Evolutionary conservation across 1,284 basidiomycete genomes (phyloP), one percentile per base, ranked within the genome.

Genomic region (Microbotryum intermedium): DNA sequence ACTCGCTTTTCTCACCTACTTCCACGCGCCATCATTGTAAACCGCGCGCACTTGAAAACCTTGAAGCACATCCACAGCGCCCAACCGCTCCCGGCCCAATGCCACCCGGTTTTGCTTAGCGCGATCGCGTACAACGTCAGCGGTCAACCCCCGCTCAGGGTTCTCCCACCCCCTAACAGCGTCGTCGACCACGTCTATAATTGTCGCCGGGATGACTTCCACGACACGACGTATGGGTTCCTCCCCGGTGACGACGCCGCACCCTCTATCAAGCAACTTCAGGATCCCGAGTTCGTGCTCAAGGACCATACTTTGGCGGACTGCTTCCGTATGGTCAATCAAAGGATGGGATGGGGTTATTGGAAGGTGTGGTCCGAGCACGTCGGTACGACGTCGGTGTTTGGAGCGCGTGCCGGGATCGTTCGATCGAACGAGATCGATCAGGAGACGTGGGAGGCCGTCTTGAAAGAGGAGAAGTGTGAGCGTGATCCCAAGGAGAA

Each of bases 181-280:
- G 30, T 66, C 34, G 59, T 60, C n/a, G 64, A 66, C 50, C 49
- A 61, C 26, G 53, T 63, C 1, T 28, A 60, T 20, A 61, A 66
- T 42, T 66, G 64, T 21, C 34, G 64, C 3, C 28, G 11, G n/a
- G 28, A 50, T 10, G 50, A 55, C 8, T 23, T 34, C 1, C 26
- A 48, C 8, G 45, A 56, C 29, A 29, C 53, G 9, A 29, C 6
- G 6, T 11, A 29, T 16, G 23, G 20, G 18, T 23, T 25, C 20
- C 39, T 21, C 26, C 48, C 23, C 23, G 54, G 43, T 18, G 42
- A 34, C 8, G 55, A 34, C 8, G 34, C 49, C 10, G 47, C 25
- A 6, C n/a, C n/a, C 7, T 62, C 50, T 54, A 49, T 23, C 2
- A 20, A 48, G 45, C 29, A 29, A 8, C 6, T 55, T 8, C 8